Conservation (phyloP, 2,329 filamentous ascomycete genomes). For the Periconia sp. region DNA sequence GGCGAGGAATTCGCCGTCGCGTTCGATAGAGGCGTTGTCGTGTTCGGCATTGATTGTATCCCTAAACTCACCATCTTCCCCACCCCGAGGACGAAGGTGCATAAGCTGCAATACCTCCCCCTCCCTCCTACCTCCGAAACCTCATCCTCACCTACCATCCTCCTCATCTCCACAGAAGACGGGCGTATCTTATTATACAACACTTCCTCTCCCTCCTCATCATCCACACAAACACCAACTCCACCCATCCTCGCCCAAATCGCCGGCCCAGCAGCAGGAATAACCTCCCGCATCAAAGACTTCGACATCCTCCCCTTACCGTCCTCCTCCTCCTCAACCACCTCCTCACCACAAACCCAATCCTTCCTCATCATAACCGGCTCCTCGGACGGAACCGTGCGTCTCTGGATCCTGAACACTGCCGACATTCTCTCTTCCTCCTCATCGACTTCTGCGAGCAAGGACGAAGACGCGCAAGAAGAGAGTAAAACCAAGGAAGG, state of each 20-base stretch:
- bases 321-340: too few species aligned
- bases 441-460: too few species aligned
- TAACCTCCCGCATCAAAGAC: conserved; percentile 80
- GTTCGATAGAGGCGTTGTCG: conserved; percentile 81
- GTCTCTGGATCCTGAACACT: conserved; percentile 67
- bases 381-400: conserved; percentile 83
- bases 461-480: background rate
- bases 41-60: conserved; percentile 87
- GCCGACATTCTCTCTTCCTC: background rate
- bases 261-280: conserved; percentile 70
- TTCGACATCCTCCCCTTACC: conserved; percentile 66
- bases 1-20: conserved; percentile 84
- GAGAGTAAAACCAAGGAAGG: conserved; percentile 4
- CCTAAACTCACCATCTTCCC: conserved; percentile 74
- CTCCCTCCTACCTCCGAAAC: conserved; percentile 8
- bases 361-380: conserved; percentile 65
- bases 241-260: conserved; percentile 72
- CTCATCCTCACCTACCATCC: background rate
- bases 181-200: conserved; percentile 83
- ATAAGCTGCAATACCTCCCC: conserved; percentile 74
- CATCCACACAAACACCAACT: conserved; percentile 25
- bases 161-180: conserved; percentile 82
- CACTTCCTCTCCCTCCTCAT: conserved; percentile 56
- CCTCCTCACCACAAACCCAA: too few species aligned
- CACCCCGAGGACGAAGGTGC: conserved; percentile 73